Percentiles rank a stretch among this genome's conserved stretches.
phyloP scores from a whole-genome alignment of 2,329 filamentous ascomycete genomes.

The Cladosporium austrohemisphaericum region DNA sequence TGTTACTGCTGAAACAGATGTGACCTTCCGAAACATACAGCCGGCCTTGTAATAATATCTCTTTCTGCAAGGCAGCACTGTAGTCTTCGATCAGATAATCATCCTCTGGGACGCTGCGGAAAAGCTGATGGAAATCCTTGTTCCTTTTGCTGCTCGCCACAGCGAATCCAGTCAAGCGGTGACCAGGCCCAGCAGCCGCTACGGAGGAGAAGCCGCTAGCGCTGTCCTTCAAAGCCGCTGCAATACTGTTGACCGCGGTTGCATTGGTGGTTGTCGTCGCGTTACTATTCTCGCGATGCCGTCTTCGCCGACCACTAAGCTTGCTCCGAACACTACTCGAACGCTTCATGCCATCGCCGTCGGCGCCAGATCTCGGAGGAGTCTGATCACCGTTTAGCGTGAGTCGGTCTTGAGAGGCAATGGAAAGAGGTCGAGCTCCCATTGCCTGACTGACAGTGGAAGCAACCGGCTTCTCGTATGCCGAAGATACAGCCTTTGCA shows the following conservation, averaged over 20 bases:
- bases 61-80: conserved; percentile 90
- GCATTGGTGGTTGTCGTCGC: conserved; percentile 59
- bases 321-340: conserved; percentile 51
- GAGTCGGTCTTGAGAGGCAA: conserved; percentile 36
- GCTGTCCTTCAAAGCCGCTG: conserved; percentile 67
- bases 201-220: conserved; percentile 67
- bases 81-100: conserved; percentile 99
- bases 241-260: conserved; percentile 60
- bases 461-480: conserved; percentile 48
- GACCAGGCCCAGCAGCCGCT: conserved; percentile 52
- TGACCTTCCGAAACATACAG: conserved; percentile 97
- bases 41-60: conserved; percentile 89
- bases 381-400: conserved; percentile 55
- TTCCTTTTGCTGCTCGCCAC: conserved; percentile 96
- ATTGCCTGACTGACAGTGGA: conserved; percentile 31
- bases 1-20: conserved; percentile 98
- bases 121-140: conserved; percentile 86
- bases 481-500: conserved; percentile 58
- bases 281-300: conserved; percentile 78
- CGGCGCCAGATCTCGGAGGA: conserved; percentile 63
- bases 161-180: conserved; percentile 88
- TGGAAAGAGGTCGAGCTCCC: conserved; percentile 37
- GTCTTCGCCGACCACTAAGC: conserved; percentile 50
- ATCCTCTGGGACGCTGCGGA: conserved; percentile 95
- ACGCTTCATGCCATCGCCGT: conserved; percentile 50